Percentiles rank a stretch among this genome's conserved stretches.
Evolutionary conservation across 169 alveolate genomes (phyloP).

Genomic region (Nephromyces sp.): DNA sequence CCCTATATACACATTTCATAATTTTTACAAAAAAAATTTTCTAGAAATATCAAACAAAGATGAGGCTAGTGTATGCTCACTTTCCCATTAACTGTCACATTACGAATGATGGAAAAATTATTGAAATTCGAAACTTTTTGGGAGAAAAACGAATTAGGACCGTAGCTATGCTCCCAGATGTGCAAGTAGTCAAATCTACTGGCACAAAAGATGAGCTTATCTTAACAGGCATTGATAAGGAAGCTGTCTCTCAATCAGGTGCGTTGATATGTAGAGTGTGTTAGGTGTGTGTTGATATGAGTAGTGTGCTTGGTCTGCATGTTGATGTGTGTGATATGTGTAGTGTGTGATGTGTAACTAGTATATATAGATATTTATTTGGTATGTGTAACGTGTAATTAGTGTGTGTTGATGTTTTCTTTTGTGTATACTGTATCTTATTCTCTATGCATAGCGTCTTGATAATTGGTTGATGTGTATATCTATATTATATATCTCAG

Average conservation of each 20-base stretch:
- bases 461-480: neutral
- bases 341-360: neutral
- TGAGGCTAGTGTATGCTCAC: constrained; percentile 98
- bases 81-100: constrained; percentile 95
- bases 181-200: constrained; percentile 69
- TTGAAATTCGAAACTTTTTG: constrained; percentile 95
- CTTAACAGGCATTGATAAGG: constrained; percentile 92
- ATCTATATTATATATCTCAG: constrained; percentile 7
- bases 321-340: neutral
- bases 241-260: constrained; percentile 89
- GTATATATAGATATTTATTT: constrained; percentile 1
- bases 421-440: neutral
- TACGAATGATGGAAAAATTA: constrained; percentile 81
- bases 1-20: too few species aligned
- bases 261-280: neutral
- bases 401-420: neutral
- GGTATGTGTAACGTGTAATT: neutral
- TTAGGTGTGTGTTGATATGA: neutral
- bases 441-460: neutral
- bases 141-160: constrained; percentile 94
- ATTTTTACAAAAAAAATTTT: too few species aligned
- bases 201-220: constrained; percentile 90
- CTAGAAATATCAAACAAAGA: constrained; percentile 89
- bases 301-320: neutral
- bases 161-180: constrained; percentile 48